Evolutionary conservation across 2,329 filamentous ascomycete genomes (phyloP).

Genomic region (Fusarium sp.): DNA sequence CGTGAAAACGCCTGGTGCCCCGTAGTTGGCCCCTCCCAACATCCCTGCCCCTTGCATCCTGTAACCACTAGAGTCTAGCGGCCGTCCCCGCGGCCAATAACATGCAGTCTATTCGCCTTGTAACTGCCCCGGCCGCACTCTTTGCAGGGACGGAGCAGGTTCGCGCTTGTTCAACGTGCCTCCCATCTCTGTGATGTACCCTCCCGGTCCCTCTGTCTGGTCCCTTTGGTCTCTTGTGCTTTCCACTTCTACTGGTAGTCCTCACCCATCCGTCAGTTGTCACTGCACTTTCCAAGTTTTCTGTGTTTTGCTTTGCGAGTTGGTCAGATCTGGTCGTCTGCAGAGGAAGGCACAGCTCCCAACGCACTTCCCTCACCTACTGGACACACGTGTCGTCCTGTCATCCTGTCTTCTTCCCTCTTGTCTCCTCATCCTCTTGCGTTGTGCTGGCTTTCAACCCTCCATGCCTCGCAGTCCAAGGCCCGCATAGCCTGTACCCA

Average conservation of each 20-base stretch:
- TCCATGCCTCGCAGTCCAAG: conserved; percentile 12
- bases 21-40: conserved; percentile 3
- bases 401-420: conserved; percentile 1
- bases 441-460: conserved; percentile 1
- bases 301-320: background rate
- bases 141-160: conserved; percentile 15
- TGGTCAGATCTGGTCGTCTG: background rate
- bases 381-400: conserved; percentile 3
- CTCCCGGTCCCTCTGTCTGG: background rate
- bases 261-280: background rate
- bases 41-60: conserved; percentile 37
- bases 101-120: background rate
- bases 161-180: conserved; percentile 15
- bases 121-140: conserved; percentile 15
- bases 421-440: background rate
- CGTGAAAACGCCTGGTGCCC: conserved; percentile 1
- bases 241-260: conserved; percentile 1
- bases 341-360: background rate
- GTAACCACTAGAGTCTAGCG: conserved; percentile 21
- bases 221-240: background rate
- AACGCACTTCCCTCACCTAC: background rate
- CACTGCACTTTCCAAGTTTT: conserved; percentile 4
- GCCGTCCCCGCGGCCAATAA: conserved; percentile 32
- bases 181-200: conserved; percentile 7
- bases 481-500: conserved; percentile 2